Base-by-base conservation (phyloP, 352 stramenopile genomes). In the Phytophthora quininea region DNA sequence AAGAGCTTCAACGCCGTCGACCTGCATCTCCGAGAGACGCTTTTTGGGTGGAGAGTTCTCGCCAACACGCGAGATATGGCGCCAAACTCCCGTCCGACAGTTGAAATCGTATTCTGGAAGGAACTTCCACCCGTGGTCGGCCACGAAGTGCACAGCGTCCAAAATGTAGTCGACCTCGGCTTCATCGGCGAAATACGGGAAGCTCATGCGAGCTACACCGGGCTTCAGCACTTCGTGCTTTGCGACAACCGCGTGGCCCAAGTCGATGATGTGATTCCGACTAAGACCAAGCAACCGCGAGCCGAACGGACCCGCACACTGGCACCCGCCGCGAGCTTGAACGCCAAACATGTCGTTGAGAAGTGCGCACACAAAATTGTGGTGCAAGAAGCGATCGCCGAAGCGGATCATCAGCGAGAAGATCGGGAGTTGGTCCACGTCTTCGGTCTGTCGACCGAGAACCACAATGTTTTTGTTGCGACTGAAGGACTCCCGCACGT, bases 261-360 rank as follows among this genome's bases (percentile, higher is more conserved):
- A 73, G 33, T 64, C 64, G 19, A 82, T 55, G 33, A 84, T 89
- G 35, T 77, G 50, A 3, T 74, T 51, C 37, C 81, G 81, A 27
- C 69, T 81, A 54, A 99, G 64, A 10, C 96, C 96, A 3, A 99
- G 82, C 32, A 99, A 67, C 1, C 75, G 69, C 55, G 97, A 85
- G 12, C 82, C 92, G 69, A 98, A 98, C 1, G 94, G 95, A 29
- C 96, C 97, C n/a, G 96, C 93, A 93, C 78, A 54, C 69, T 82
- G 86, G 98, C 62, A 71, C 14, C 69, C 69, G 12, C 69, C 69
- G 30, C 69, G 60, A 1, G 56, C 73, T 45, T 74, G 97, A 43
- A 99, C 93, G 12, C 97, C 97, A 76, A 99, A 99, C 4, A 99
- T 69, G 76, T 99, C 97, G 64, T 98, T 99, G 7, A 99, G 79